Evolutionary conservation across 2,329 filamentous ascomycete genomes (phyloP), one percentile per base, ranked within the genome.

Genomic region (Nemania sp.): DNA sequence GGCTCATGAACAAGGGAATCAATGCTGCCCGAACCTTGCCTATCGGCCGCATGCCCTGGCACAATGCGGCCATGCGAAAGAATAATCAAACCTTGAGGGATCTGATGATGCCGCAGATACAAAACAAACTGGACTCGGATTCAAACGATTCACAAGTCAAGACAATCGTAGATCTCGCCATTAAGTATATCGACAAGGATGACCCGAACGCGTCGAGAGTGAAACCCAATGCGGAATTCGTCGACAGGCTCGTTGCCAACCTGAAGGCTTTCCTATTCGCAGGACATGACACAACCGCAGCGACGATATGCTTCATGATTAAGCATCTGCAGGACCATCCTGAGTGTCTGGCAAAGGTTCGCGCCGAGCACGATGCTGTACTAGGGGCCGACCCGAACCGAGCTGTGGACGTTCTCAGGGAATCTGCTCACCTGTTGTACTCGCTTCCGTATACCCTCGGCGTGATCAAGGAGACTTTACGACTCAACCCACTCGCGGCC

Each of bases 241-340:
- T 66, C 28, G 61, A 69, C 1, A 63, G 62, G 4, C 61, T 70
- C 3, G 57, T 74, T 20, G 60, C 64, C 0, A 71, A 75, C 34
- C 57, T 75, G 15, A 72, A 72, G 37, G 59, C 54, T 2, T 73
- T 75, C 49, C 61, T 75, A 7, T 72, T 74, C 20, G 72, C 69
- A 0, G 73, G 73, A 1, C 67, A 72, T 37, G 72, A 75, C 37
- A 74, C 70, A 3, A 73, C 72, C 0, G 66, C 70, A 0, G 64
- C 66, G 11, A 68, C 70, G 1, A 61, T 74, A 7, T 71, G 67
- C 37, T 73, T 67, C 53, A 64, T 72, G 56, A 59, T 64, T 5
- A 67, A 70, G 31, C 23, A 64, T 1, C 55, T 74, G 0, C 62
- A 66, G 15, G 63, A 68, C 19, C 42, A 73, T 40, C 69, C 71